phyloP scores from a whole-genome alignment of 805 yeast species.

The Metschnikowia koreensis region DNA sequence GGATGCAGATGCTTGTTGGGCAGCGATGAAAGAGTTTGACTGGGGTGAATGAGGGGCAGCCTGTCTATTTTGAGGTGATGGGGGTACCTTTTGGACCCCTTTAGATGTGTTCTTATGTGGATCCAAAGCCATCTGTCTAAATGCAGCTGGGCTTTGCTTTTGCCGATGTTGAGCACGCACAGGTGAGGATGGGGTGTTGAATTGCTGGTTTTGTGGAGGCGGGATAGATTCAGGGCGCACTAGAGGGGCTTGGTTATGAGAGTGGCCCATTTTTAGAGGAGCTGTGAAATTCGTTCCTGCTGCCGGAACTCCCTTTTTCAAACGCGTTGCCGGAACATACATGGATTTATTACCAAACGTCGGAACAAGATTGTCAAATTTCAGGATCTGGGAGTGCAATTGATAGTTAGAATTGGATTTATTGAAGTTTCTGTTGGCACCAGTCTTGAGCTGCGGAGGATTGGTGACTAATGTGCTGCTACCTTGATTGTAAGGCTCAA shows the following conservation, averaged over 20 bases:
- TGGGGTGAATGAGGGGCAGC: neutral
- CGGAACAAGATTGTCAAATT: conserved; percentile 35
- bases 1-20: conserved; percentile 12
- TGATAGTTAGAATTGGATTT: conserved; percentile 39
- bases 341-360: conserved; percentile 28
- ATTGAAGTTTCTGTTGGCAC: conserved; percentile 35
- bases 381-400: conserved; percentile 38
- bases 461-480: conserved; percentile 1
- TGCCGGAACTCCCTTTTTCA: conserved; percentile 21
- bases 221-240: neutral
- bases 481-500: conserved; percentile 22
- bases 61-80: neutral
- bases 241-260: neutral
- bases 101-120: neutral
- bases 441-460: conserved; percentile 31
- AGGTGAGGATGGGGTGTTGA: neutral
- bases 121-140: conserved; percentile 3
- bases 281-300: neutral
- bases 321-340: conserved; percentile 35
- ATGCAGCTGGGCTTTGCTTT: conserved; percentile 2
- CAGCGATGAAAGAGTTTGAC: conserved; percentile 13
- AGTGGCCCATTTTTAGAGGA: neutral
- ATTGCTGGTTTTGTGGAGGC: neutral
- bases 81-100: neutral
- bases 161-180: neutral